phyloP scores from a whole-genome alignment of 768 basidiomycete genomes.

The Lactifluus volemus region DNA sequence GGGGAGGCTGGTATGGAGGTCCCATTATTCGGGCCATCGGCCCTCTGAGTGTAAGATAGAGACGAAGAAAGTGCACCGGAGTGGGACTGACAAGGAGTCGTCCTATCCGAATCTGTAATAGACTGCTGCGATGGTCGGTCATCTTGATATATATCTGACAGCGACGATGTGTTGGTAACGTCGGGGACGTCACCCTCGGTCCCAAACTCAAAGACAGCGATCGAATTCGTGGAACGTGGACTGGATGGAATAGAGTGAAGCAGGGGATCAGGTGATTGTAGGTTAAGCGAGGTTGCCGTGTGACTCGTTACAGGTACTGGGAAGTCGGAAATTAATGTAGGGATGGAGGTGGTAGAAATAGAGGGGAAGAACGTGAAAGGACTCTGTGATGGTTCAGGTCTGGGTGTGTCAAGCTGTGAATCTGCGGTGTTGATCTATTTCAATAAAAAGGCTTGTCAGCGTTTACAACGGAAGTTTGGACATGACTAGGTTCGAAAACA shows the following conservation, averaged over 20 bases:
- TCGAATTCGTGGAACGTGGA: not conserved
- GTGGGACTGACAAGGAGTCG: not conserved
- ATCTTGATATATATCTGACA: not conserved
- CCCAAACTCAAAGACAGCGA: not conserved
- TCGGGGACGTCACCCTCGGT: not conserved
- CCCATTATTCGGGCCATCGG: not conserved
- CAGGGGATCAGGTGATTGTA: not conserved
- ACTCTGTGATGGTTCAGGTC: not conserved
- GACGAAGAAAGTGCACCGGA: not conserved
- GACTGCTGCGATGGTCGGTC: not conserved
- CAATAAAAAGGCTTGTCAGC: conserved; percentile 9
- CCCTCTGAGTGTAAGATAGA: not conserved
- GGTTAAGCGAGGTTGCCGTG: not conserved
- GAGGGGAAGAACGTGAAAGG: not conserved
- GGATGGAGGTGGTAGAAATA: not conserved
- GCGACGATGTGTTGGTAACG: not conserved
- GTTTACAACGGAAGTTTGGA: conserved; percentile 7
- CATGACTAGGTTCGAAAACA: not conserved
- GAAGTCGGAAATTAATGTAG: not conserved
- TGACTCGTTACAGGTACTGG: not conserved
- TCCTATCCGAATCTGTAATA: not conserved
- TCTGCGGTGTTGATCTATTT: not conserved
- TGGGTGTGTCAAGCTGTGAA: not conserved
- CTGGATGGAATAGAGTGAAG: conserved; percentile 2
- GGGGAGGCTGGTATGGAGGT: not conserved